Percentiles rank a stretch among this genome's conserved stretches.
These are phyloP conservation scores for Termitomyces titanicus DNA, from an alignment of 768 basidiomycete species.

Conservation along the genomic window DNA sequence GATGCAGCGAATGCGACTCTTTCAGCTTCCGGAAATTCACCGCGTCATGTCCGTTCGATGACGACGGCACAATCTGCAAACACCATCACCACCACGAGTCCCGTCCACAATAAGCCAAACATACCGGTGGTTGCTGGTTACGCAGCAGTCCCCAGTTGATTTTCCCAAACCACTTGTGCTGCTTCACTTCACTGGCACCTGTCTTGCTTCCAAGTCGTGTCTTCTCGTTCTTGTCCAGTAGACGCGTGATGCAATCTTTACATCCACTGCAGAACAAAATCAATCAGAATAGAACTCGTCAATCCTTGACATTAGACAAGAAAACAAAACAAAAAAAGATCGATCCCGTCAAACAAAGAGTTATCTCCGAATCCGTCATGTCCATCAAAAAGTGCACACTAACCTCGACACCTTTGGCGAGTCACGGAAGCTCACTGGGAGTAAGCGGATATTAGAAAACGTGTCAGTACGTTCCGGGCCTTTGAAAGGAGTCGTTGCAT, in stretches of 20 bases:
- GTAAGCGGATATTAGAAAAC: slow-evolving; percentile 90
- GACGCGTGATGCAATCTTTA: slow-evolving; percentile 82
- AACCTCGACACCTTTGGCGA: slow-evolving; percentile 73
- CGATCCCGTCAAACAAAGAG: no score
- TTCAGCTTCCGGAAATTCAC: slow-evolving; percentile 89
- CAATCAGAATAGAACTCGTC: slow-evolving; percentile 19
- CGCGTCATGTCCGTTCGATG: slow-evolving; percentile 76
- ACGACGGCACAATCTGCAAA: slow-evolving; percentile 73
- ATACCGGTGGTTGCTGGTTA: slow-evolving; percentile 88
- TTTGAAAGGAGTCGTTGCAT: slow-evolving; percentile 98
- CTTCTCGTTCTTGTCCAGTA: slow-evolving; percentile 91
- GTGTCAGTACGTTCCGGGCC: slow-evolving; percentile 92
- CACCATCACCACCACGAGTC: slow-evolving; percentile 18
- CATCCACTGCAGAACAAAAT: slow-evolving; percentile 53
- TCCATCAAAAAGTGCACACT: slow-evolving; percentile 24
- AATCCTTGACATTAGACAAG: slow-evolving; percentile 3
- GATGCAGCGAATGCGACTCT: slow-evolving; percentile 88
- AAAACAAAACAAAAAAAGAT: no score
- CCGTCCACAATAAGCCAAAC: slow-evolving; percentile 9
- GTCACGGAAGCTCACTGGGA: slow-evolving; percentile 86
- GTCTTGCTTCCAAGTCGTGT: slow-evolving; percentile 86
- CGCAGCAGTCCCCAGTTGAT: slow-evolving; percentile 96
- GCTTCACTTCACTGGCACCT: slow-evolving; percentile 98
- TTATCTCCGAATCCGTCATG: no score
- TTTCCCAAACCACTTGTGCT: slow-evolving; percentile 96